Percentiles rank a stretch among this genome's conserved stretches.
Conservation (phyloP, 2,329 filamentous ascomycete genomes). For the Sordariomycetes sp. region DNA sequence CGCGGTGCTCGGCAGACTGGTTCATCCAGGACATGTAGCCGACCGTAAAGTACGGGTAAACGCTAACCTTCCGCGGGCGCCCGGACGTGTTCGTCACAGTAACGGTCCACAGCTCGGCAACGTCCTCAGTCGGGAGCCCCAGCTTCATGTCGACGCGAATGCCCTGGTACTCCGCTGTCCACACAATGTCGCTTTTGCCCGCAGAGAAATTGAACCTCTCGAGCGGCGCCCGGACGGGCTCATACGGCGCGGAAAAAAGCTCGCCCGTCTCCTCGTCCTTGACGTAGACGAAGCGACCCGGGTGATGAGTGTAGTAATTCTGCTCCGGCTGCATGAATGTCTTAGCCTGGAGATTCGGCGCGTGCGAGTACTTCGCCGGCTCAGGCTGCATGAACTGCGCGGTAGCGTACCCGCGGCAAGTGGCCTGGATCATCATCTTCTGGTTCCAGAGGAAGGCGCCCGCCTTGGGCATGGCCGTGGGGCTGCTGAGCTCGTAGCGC, state of each 20-base stretch:
- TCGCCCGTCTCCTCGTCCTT: constrained; percentile 37
- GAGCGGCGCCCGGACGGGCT: constrained; percentile 33
- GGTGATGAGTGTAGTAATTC: constrained; percentile 44
- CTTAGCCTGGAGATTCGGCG: constrained; percentile 41
- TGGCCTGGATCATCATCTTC: constrained; percentile 47
- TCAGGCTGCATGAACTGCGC: constrained; percentile 49
- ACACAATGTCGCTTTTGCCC: constrained; percentile 40
- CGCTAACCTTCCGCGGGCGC: constrained; percentile 29
- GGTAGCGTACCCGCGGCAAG: constrained; percentile 43
- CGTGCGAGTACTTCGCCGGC: constrained; percentile 45
- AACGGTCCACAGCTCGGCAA: constrained; percentile 41
- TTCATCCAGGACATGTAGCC: constrained; percentile 54
- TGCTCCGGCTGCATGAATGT: constrained; percentile 50
- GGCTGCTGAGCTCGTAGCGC: constrained; percentile 40
- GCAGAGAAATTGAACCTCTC: constrained; percentile 38
- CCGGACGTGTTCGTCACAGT: constrained; percentile 33
- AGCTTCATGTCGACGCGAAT: constrained; percentile 38
- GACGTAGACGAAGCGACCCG: constrained; percentile 44
- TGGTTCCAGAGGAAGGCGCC: constrained; percentile 46
- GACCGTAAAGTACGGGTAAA: constrained; percentile 43
- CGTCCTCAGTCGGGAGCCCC: constrained; percentile 35
- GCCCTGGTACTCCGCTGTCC: constrained; percentile 35
- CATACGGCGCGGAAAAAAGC: constrained; percentile 41
- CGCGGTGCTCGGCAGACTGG: constrained; percentile 37
- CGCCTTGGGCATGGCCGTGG: constrained; percentile 42